Evolutionary conservation across 2,329 filamentous ascomycete genomes (phyloP).

Genomic region (Sporothrix mexicana): DNA sequence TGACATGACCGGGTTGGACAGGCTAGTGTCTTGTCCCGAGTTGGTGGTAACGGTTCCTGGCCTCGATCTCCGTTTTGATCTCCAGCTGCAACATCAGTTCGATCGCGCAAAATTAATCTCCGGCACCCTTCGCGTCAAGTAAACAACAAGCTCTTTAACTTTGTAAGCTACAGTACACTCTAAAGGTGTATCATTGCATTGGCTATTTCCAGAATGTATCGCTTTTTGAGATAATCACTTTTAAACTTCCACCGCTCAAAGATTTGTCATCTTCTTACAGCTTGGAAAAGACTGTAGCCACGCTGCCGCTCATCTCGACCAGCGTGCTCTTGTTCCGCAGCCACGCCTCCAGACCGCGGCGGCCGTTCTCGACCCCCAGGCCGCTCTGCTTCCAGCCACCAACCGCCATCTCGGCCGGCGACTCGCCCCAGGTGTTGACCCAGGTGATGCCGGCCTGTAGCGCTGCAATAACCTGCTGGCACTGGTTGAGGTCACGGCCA

Average conservation of each 20-base stretch:
- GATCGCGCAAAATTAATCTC: not conserved
- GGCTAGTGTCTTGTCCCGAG: not conserved
- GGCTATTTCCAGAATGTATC: slow-evolving; percentile 11
- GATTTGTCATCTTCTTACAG: slow-evolving; percentile 48
- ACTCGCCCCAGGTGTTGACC: slow-evolving; percentile 95
- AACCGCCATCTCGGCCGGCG: slow-evolving; percentile 88
- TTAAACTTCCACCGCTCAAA: not conserved
- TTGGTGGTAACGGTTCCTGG: not conserved
- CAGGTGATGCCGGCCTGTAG: slow-evolving; percentile 87
- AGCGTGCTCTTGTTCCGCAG: slow-evolving; percentile 86
- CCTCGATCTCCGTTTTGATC: slow-evolving; percentile 17
- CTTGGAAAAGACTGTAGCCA: slow-evolving; percentile 76
- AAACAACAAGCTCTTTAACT: not conserved
- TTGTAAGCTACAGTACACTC: not conserved
- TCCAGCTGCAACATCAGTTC: not conserved
- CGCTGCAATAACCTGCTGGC: slow-evolving; percentile 72
- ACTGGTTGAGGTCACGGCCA: slow-evolving; percentile 73
- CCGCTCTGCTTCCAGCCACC: slow-evolving; percentile 93
- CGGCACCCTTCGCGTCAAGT: not conserved
- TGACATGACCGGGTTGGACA: not conserved
- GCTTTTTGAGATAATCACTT: not conserved
- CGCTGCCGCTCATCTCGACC: slow-evolving; percentile 76
- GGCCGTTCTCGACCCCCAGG: slow-evolving; percentile 84
- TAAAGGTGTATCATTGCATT: slow-evolving; percentile 19
- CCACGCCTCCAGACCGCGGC: slow-evolving; percentile 80